Percentiles rank a stretch among this genome's conserved stretches.
These are phyloP conservation scores for Talaromyces amestolkiae DNA, from an alignment of 2,329 filamentous ascomycete genomes.

Conservation along the genomic window DNA sequence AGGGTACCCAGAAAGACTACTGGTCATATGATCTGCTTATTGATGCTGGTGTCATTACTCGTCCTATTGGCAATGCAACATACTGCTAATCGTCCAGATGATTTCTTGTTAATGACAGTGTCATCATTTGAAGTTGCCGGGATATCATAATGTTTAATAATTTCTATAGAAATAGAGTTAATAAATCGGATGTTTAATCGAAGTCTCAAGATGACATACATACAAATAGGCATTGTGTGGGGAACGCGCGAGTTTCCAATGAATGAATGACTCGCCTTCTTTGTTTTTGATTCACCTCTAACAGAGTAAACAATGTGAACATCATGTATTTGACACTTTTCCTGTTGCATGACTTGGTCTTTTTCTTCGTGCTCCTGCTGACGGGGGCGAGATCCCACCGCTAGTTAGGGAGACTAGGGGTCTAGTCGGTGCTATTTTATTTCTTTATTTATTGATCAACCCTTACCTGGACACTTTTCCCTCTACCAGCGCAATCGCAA, in stretches of 20 bases:
- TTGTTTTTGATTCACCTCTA: neutral
- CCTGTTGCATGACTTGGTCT: neutral
- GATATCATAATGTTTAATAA: neutral
- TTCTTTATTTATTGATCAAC: neutral
- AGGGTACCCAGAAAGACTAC: too few species aligned
- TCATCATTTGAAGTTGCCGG: neutral
- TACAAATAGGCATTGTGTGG: neutral
- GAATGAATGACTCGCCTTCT: neutral
- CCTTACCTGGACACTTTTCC: neutral
- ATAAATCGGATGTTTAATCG: neutral
- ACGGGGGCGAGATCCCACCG: neutral
- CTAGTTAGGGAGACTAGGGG: neutral
- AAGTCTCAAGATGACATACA: neutral
- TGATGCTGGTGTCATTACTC: neutral
- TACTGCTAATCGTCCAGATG: neutral
- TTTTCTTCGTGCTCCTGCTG: neutral
- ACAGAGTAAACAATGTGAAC: neutral
- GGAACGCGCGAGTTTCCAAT: neutral
- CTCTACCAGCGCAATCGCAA: neutral
- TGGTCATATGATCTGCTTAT: too few species aligned
- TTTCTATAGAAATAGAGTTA: neutral
- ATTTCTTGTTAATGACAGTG: neutral
- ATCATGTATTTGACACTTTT: neutral
- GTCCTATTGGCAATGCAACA: neutral
- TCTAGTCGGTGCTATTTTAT: neutral